These are phyloP conservation scores for Cicer bijugum DNA, from an alignment of 306 rosid genomes.

Conservation along the genomic window DNA sequence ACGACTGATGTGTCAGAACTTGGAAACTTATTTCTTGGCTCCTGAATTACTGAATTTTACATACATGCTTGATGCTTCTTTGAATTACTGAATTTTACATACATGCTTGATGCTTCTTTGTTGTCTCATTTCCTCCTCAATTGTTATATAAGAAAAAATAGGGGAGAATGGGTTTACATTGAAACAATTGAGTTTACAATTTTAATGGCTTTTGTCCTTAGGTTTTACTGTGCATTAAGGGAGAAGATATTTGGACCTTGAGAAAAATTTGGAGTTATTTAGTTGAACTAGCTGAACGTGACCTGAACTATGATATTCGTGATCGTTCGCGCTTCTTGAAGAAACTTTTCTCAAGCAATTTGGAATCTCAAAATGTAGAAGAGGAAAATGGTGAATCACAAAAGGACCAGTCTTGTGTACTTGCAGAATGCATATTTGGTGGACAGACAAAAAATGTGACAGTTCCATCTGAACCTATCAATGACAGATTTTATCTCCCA, in stretches of 20 bases:
- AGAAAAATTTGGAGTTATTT: slow-evolving; percentile 65
- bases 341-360: slow-evolving; percentile 60
- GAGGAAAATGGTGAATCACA: slow-evolving; percentile 44
- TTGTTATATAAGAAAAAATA: slow-evolving; percentile 1
- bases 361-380: slow-evolving; percentile 57
- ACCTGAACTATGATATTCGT: slow-evolving; percentile 80
- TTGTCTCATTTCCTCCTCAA: neutral
- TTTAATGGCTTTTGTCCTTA: slow-evolving; percentile 49
- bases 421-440: slow-evolving; percentile 68
- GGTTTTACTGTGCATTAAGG: slow-evolving; percentile 65
- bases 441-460: slow-evolving; percentile 54
- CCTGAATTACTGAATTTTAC: slow-evolving; percentile 31
- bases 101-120: slow-evolving; percentile 17
- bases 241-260: slow-evolving; percentile 58
- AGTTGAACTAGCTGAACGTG: slow-evolving; percentile 81
- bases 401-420: slow-evolving; percentile 55
- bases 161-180: neutral
- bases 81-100: no score
- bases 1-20: slow-evolving; percentile 11
- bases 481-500: slow-evolving; percentile 84
- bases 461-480: slow-evolving; percentile 58
- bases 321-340: slow-evolving; percentile 78
- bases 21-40: slow-evolving; percentile 24
- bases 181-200: slow-evolving; percentile 30
- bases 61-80: slow-evolving; percentile 23